Base-by-base conservation (phyloP, 768 basidiomycete genomes). In the Lactarius sanguifluus region DNA sequence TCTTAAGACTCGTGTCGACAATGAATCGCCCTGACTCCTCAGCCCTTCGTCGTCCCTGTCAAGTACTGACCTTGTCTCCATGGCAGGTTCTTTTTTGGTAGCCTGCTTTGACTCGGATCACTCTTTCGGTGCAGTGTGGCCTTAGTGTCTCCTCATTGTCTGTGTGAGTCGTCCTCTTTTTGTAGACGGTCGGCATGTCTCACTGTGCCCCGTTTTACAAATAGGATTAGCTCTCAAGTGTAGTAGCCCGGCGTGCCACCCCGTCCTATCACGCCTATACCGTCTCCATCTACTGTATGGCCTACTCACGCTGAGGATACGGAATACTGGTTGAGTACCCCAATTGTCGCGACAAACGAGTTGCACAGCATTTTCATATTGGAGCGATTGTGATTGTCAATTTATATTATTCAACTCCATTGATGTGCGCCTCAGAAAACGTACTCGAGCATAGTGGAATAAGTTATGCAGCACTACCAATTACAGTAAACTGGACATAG, bases 1-100 rank as follows among this genome's bases (percentile, higher is more conserved):
- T 68, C 67, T 68, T 66, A 68, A 68, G 28, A 57, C 60, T 52
- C 1, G 61, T 68, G 67, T 68, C 67, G 67, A 68, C 58, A 66
- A 40, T 47, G 1, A 34, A 1, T 30, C 18, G 2, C 34, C 61
- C 65, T 66, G 65, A 66, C 18, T 25, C 9, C 12, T 41, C 25
- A 40, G 5, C 18, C 8, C 8, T 58, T 43, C 20, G 8, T 25
- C 25, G 20, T 25, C 7, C 4, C 7, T 8, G 45, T n/a, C 45
- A 12, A 52, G 18, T 34, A 12, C 65, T 66, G n/a, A 66, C 13
- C 23, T 7, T 41, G 28, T 55, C 10, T 30, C n/a, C 8, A 20
- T 62, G 52, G 7, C 30, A 66, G 65, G 28, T 52, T 50, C 16
- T 56, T n/a, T 56, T 32, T 18, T 12, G 45, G 45, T 20, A 16